Conservation (phyloP, 2,329 filamentous ascomycete species). For the Fusarium zealandicum region DNA sequence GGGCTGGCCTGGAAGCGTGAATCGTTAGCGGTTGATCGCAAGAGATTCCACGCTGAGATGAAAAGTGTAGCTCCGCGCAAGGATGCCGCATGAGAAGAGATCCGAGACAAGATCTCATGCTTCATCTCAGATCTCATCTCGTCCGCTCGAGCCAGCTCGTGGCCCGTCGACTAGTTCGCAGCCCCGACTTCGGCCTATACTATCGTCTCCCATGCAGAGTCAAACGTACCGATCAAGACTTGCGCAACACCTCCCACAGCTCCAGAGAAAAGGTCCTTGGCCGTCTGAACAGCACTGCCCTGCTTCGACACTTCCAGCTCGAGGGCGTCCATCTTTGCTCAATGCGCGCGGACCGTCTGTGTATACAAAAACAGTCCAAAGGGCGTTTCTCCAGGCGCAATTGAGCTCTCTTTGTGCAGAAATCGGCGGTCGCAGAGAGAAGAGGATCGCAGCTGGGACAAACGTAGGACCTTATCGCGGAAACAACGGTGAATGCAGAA, state of each 20-base stretch:
- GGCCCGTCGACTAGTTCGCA: not conserved
- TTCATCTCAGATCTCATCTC: constrained; percentile 19
- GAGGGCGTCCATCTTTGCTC: constrained; percentile 42
- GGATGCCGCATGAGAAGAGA: too few relatives aligned
- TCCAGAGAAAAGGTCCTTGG: constrained; percentile 91
- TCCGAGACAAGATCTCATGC: constrained; percentile 1
- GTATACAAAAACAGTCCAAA: not conserved
- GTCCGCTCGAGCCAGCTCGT: constrained; percentile 7
- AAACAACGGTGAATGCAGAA: constrained; percentile 1
- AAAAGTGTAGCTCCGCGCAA: too few relatives aligned
- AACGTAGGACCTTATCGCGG: constrained; percentile 1
- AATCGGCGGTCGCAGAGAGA: not conserved
- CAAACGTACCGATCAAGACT: constrained; percentile 78
- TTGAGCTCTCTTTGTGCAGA: not conserved
- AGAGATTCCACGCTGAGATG: too few relatives aligned
- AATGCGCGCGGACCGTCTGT: not conserved
- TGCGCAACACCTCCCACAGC: constrained; percentile 93
- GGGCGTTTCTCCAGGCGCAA: not conserved
- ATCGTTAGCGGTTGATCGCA: constrained; percentile 8
- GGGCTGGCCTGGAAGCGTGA: constrained; percentile 63
- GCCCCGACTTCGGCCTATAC: constrained; percentile 47
- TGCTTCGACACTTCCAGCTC: constrained; percentile 47
- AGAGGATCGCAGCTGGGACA: not conserved
- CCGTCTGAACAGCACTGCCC: constrained; percentile 61
- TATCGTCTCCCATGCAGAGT: not conserved